Evolutionary conservation across 176 grass and related monocot genomes (phyloP).

Genomic region (Aegilops umbellulata): DNA sequence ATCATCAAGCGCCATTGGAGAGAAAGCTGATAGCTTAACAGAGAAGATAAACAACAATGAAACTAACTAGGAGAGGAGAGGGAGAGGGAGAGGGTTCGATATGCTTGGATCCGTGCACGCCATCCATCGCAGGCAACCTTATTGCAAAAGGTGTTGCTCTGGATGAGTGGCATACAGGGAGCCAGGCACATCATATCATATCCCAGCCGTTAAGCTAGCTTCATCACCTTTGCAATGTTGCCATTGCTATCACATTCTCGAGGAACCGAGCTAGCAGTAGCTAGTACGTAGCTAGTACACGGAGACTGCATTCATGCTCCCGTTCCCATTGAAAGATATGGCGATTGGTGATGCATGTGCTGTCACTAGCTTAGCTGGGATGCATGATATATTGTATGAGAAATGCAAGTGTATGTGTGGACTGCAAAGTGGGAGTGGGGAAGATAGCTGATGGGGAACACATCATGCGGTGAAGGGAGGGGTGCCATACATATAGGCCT

Average conservation of each 20-base stretch:
- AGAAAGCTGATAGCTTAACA: background rate
- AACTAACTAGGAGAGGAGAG: background rate
- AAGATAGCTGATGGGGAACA: background rate
- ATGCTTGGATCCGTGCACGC: slow-evolving; percentile 72
- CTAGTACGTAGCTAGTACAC: background rate
- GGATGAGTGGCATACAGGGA: slow-evolving; percentile 74
- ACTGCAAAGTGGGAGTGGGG: background rate
- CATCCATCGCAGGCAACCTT: slow-evolving; percentile 56
- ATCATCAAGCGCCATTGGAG: background rate
- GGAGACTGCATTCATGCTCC: background rate
- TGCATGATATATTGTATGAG: background rate
- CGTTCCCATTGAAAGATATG: background rate
- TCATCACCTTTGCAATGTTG: slow-evolving; percentile 23
- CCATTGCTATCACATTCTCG: background rate
- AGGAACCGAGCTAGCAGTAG: background rate
- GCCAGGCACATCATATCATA: slow-evolving; percentile 51
- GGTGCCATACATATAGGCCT: background rate
- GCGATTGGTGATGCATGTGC: background rate
- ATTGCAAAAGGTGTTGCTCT: slow-evolving; percentile 28
- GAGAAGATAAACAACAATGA: background rate
- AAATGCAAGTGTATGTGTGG: background rate
- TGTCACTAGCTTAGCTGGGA: background rate
- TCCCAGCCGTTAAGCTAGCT: background rate
- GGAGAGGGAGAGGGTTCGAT: background rate
- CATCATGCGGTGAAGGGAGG: background rate